These are phyloP conservation scores for barrel medic (Medicago truncatula) DNA, from an alignment of 306 rosid species.

Conservation along the genomic window MtrunA17r5.0-ANR NC_053044.1:9321501-9322000, in stretches of 20 bases:
- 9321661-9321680: not conserved
- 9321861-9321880: slow-evolving; percentile 13
- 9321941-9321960: slow-evolving; percentile 21
- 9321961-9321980: slow-evolving; percentile 1
- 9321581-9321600: no score
- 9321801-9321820: not conserved
- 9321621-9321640: no score
- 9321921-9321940: slow-evolving; percentile 1
- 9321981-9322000: slow-evolving; percentile 22
- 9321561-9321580: no score
- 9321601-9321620: no score
- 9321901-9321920: slow-evolving; percentile 40
- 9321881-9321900: slow-evolving; percentile 36
- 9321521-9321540: no score
- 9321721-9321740: not conserved
- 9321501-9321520: no score
- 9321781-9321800: not conserved
- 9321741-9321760: not conserved
- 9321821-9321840: slow-evolving; percentile 1
- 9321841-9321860: not conserved
- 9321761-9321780: not conserved
- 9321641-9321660: no score
- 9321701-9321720: not conserved
- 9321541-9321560: no score
- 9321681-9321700: not conserved